A percentile compares a stretch with the other conserved stretches of the same genome.
Evolutionary conservation across 306 rosid genomes (phyloP).

Genomic region (Arachis hypogaea): DNA sequence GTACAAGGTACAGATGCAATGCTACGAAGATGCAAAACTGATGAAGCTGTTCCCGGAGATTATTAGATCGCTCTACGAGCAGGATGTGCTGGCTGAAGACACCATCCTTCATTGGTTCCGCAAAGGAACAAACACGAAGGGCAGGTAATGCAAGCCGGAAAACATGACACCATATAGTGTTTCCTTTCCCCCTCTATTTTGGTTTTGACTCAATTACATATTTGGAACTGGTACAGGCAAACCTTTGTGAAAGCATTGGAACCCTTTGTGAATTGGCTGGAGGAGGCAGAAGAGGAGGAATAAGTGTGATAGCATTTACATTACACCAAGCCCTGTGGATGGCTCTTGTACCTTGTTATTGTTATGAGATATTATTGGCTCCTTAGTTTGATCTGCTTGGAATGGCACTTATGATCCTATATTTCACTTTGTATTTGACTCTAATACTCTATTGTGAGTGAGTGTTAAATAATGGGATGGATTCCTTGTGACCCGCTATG

Average conservation of each 20-base stretch:
- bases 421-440: slow-evolving; percentile 30
- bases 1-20: slow-evolving; percentile 99
- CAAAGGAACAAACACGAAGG: slow-evolving; percentile 88
- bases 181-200: background rate
- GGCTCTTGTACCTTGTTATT: slow-evolving; percentile 14
- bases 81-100: slow-evolving; percentile 97
- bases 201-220: background rate
- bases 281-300: slow-evolving; percentile 99
- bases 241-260: slow-evolving; percentile 96
- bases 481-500: background rate
- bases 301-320: slow-evolving; percentile 34
- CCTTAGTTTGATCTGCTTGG: slow-evolving; percentile 25
- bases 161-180: background rate
- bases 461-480: slow-evolving; percentile 31
- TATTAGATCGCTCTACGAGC: slow-evolving; percentile 88
- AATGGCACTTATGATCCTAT: slow-evolving; percentile 19
- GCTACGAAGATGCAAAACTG: slow-evolving; percentile 99
- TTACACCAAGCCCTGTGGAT: slow-evolving; percentile 4
- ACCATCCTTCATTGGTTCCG: slow-evolving; percentile 97
- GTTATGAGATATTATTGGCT: slow-evolving; percentile 40
- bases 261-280: slow-evolving; percentile 96
- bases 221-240: slow-evolving; percentile 69
- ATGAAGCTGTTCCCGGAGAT: slow-evolving; percentile 97
- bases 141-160: slow-evolving; percentile 55
- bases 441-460: slow-evolving; percentile 22